Evolutionary conservation across 176 grass and related monocot genomes (phyloP).

Genomic region (Phragmites australis): DNA sequence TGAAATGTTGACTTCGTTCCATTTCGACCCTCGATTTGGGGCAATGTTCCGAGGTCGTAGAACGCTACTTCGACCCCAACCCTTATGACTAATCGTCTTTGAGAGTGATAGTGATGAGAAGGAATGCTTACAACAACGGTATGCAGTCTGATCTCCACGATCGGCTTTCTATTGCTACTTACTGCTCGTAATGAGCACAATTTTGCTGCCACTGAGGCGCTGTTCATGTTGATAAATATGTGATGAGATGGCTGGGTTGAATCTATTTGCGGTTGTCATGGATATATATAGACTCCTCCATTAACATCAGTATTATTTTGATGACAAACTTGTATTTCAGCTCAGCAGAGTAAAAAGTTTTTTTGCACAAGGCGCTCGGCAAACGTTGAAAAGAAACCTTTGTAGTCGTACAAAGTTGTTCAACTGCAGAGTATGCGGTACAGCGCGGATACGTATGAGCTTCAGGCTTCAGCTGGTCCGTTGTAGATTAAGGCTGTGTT

Average conservation of each 20-base stretch:
- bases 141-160: no score
- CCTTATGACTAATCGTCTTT: no score
- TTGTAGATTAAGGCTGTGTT: no score
- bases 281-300: background rate
- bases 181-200: background rate
- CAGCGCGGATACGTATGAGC: background rate
- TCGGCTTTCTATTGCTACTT: no score
- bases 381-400: background rate
- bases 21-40: no score
- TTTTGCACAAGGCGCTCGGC: background rate
- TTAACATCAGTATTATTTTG: background rate
- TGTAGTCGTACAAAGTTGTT: background rate
- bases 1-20: no score
- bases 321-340: background rate
- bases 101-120: no score
- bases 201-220: background rate
- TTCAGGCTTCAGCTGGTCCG: background rate
- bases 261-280: background rate
- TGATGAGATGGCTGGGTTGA: background rate
- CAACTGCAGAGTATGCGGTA: background rate
- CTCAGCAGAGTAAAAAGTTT: background rate
- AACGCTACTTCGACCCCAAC: no score
- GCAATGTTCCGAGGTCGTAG: no score
- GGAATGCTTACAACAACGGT: no score
- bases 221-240: background rate